Evolutionary conservation across 164 flowering plant species (phyloP), one percentile per base, ranked within the genome.

Genomic region (Warburgia ugandensis): DNA sequence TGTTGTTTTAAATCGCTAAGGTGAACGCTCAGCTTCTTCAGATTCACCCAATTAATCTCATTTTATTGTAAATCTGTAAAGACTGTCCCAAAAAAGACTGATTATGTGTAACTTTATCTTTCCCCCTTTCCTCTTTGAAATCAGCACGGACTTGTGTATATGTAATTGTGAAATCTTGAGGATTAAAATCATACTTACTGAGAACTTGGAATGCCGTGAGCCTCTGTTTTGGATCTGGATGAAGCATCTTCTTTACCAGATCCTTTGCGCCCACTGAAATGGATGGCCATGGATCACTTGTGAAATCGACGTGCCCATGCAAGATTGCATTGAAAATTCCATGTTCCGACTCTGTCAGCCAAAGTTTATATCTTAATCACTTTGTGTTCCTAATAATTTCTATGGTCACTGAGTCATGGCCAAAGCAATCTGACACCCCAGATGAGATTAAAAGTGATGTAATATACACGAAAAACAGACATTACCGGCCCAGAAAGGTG

Each of bases 401-500:
- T 20, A 10, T 19, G 13, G 12, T 56, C 7, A 23, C 19, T n/a
- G 8, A 8, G 3, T 0, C 19, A 29, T 48, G 48, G 29, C n/a
- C 22, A 8, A 39, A 25, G 7, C 25, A 22, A n/a, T n/a, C 7
- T 26, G 42, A 26, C 13, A 20, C 17, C 11, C n/a, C 48, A 44
- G n/a, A 2, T 28, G 19, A n/a, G 13, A 19, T 11, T 44, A 20
- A 25, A 44, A 21, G 7, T 40, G 19, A 14, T 26, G 33, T 16
- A 19, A 54, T 13, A 19, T 27, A 37, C 28, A 56, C 21, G 9
- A 20, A 39, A 38, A 27, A 31, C 23, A 35, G 14, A 30, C 37
- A 20, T 46, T 66, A 77, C 95, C 95, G 26, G 88, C 91, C 89
- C 89, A 86, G 56, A 83, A 86, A 6, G 95, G 95, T 56, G 96